A percentile compares a stretch with the other conserved stretches of the same genome.
These are phyloP conservation scores for Cordyceps javanica DNA, from an alignment of 2,329 filamentous ascomycete genomes.

Conservation along the genomic window DNA sequence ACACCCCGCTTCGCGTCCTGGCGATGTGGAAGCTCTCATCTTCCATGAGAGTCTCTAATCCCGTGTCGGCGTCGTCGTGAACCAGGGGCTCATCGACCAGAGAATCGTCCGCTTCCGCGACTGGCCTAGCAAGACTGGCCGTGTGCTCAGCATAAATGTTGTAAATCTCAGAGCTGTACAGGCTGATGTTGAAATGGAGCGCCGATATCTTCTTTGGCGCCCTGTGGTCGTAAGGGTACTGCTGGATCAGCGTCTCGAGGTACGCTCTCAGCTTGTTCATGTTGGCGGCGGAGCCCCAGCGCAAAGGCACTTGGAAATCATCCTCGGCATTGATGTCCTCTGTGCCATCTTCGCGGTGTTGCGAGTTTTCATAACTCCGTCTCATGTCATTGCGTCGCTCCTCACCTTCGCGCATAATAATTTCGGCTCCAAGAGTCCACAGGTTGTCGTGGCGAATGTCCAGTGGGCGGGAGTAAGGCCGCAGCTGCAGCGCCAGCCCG, in stretches of 20 bases:
- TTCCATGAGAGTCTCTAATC: slow-evolving; percentile 4
- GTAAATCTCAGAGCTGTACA: slow-evolving; percentile 78
- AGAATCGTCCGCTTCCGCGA: slow-evolving; percentile 22
- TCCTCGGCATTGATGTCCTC: not conserved
- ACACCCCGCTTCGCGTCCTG: not conserved
- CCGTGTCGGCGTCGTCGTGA: not conserved
- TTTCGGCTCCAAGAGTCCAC: slow-evolving; percentile 82
- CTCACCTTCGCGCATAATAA: slow-evolving; percentile 61
- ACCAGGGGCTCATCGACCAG: not conserved
- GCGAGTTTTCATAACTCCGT: not conserved
- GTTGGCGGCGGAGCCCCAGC: slow-evolving; percentile 42
- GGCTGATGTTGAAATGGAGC: slow-evolving; percentile 72
- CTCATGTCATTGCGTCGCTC: slow-evolving; percentile 18
- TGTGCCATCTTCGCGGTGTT: not conserved
- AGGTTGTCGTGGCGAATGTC: slow-evolving; percentile 64
- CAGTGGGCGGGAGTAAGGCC: slow-evolving; percentile 35
- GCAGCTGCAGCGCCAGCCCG: slow-evolving; percentile 61
- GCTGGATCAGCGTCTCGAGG: slow-evolving; percentile 71
- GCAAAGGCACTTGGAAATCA: slow-evolving; percentile 3
- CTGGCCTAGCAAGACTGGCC: slow-evolving; percentile 31
- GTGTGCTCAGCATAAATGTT: slow-evolving; percentile 58
- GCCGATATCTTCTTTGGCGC: slow-evolving; percentile 56
- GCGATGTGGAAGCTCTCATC: slow-evolving; percentile 12
- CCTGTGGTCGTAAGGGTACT: slow-evolving; percentile 63
- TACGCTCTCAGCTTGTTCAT: slow-evolving; percentile 48